Conservation (phyloP, 306 rosid genomes). For the Begonia masoniana region DNA sequence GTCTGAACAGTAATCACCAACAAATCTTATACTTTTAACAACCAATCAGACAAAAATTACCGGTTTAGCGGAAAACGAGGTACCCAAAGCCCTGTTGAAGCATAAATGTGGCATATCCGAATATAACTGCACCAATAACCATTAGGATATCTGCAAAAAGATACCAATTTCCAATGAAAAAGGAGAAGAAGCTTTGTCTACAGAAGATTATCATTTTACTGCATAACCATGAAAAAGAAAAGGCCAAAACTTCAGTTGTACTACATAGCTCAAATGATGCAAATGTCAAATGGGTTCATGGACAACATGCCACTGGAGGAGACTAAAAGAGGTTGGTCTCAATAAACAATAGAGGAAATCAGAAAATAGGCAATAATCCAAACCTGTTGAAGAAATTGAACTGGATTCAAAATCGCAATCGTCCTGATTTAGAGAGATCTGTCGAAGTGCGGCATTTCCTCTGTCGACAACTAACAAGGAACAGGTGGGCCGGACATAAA, state of each 20-base stretch:
- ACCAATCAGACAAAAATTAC: conserved; percentile 21
- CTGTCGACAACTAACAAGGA: conserved; percentile 90
- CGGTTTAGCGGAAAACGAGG: conserved; percentile 40
- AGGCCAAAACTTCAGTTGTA: too few species aligned
- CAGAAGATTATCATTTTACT: too few species aligned
- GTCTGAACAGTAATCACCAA: not conserved
- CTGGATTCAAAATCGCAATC: conserved; percentile 73
- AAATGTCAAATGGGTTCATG: too few species aligned
- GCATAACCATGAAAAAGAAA: too few species aligned
- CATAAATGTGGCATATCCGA: conserved; percentile 82
- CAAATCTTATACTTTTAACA: not conserved
- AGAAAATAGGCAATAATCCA: conserved; percentile 2
- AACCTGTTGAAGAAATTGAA: conserved; percentile 83
- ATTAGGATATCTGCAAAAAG: conserved; percentile 73
- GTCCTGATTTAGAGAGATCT: conserved; percentile 73
- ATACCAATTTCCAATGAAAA: not conserved
- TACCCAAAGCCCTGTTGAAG: conserved; percentile 81
- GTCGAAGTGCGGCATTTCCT: conserved; percentile 95
- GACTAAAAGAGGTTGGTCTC: too few species aligned
- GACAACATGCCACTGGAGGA: too few species aligned
- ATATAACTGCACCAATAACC: conserved; percentile 70
- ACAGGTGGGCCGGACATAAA: conserved; percentile 73
- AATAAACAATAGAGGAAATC: too few species aligned
- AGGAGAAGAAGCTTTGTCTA: too few species aligned
- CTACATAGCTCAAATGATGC: too few species aligned